These are phyloP conservation scores for Stentor roeselii DNA, from an alignment of 73 alveolate genomes.

Conservation along the genomic window DNA sequence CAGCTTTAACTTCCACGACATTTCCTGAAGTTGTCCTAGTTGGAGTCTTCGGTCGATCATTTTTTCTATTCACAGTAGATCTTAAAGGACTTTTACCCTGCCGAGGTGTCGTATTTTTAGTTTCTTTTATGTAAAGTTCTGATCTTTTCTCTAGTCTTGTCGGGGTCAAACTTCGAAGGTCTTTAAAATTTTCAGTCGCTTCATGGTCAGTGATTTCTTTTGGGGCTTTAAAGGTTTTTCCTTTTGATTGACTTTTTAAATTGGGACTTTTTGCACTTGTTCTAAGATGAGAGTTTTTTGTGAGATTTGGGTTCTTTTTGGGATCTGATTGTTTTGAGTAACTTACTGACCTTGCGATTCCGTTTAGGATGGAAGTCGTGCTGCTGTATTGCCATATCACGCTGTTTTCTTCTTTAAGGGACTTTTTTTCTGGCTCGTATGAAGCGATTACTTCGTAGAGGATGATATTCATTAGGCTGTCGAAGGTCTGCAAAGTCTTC, in stretches of 20 bases:
- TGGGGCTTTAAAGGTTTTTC: background rate
- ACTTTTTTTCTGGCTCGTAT: background rate
- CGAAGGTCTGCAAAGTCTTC: conserved; percentile 8
- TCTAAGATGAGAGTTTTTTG: background rate
- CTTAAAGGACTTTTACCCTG: background rate
- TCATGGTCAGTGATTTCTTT: background rate
- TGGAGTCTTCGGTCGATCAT: background rate
- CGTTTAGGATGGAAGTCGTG: background rate
- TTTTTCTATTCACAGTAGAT: background rate
- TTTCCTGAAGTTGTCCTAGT: background rate
- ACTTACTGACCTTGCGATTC: too few species aligned
- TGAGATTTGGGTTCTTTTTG: background rate
- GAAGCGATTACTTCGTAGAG: conserved; percentile 5
- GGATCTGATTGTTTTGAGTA: too few species aligned
- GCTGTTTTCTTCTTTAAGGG: background rate
- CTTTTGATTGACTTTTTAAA: background rate
- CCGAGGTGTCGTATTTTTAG: background rate
- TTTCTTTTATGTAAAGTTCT: too few species aligned
- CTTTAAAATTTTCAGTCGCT: too few species aligned
- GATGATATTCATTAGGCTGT: background rate
- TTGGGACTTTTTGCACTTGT: background rate
- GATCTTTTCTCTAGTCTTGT: too few species aligned
- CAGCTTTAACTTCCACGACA: background rate
- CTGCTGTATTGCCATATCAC: background rate
- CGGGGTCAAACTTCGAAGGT: too few species aligned